Evolutionary conservation across 495 filamentous ascomycete species (phyloP).

Genomic region (Daldinia vernicosa): DNA sequence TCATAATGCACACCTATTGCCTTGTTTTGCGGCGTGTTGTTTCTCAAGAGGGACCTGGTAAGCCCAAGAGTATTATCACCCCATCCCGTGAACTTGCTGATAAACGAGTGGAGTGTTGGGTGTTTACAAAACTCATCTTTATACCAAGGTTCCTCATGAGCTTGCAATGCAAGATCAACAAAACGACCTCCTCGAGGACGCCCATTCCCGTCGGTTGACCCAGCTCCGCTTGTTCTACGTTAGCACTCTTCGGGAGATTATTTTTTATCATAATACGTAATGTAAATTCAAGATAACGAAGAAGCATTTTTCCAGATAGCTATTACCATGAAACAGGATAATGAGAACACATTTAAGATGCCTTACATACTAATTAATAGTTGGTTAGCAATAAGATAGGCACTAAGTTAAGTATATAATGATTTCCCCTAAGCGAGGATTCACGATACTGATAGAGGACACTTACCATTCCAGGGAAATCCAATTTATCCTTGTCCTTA

Average conservation of each 20-base stretch:
- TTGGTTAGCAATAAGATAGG: neutral
- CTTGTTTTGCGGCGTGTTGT: constrained; percentile 67
- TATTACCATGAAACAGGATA: too few species aligned
- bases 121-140: constrained; percentile 65
- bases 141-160: constrained; percentile 67
- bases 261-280: neutral
- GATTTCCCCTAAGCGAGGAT: neutral
- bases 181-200: constrained; percentile 59
- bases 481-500: constrained; percentile 41
- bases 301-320: neutral
- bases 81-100: constrained; percentile 65
- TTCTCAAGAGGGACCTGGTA: constrained; percentile 58
- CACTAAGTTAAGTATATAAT: neutral
- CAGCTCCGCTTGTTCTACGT: neutral
- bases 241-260: neutral
- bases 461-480: neutral
- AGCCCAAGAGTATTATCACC: constrained; percentile 58
- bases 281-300: neutral
- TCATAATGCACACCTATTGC: constrained; percentile 73
- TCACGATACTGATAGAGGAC: neutral
- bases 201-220: constrained; percentile 52
- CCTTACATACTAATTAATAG: neutral
- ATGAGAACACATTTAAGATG: neutral
- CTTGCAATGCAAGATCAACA: constrained; percentile 64
- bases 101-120: constrained; percentile 59